phyloP scores from a whole-genome alignment of 1,284 basidiomycete species.

The Anthracocystis walkeri region DNA sequence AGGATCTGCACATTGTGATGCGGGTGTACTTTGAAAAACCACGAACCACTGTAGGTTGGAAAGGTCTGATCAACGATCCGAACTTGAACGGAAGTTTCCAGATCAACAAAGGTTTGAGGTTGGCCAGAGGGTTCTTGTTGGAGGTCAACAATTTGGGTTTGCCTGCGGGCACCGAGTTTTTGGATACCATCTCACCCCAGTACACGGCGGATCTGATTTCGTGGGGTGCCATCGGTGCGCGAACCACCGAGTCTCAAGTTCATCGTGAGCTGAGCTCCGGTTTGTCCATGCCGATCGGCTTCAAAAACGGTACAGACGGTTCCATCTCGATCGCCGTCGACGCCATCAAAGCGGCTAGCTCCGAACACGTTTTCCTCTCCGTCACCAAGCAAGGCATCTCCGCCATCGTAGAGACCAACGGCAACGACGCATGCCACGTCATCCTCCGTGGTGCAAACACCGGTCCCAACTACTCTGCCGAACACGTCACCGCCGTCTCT shows the following conservation, averaged over 20 bases:
- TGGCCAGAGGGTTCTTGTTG: slow-evolving; percentile 86
- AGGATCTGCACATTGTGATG: slow-evolving; percentile 95
- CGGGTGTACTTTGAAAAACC: slow-evolving; percentile 69
- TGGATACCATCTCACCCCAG: slow-evolving; percentile 87
- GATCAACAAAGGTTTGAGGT: slow-evolving; percentile 95
- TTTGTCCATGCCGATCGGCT: slow-evolving; percentile 87
- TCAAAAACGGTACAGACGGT: slow-evolving; percentile 74
- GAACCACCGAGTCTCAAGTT: slow-evolving; percentile 89
- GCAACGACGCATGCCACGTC: slow-evolving; percentile 69
- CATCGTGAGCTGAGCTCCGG: slow-evolving; percentile 87
- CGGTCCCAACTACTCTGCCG: slow-evolving; percentile 65
- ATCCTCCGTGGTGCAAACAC: slow-evolving; percentile 68
- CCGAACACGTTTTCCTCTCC: slow-evolving; percentile 97
- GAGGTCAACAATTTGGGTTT: slow-evolving; percentile 71
- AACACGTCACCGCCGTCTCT: slow-evolving; percentile 54
- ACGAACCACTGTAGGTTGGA: slow-evolving; percentile 96
- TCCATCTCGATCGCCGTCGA: slow-evolving; percentile 78
- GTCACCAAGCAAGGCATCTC: slow-evolving; percentile 86
- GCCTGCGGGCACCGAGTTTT: slow-evolving; percentile 70
- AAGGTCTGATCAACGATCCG: slow-evolving; percentile 95
- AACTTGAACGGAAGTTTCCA: slow-evolving; percentile 84
- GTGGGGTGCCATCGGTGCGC: slow-evolving; percentile 92
- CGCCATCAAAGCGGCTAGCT: slow-evolving; percentile 91
- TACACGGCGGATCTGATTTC: slow-evolving; percentile 95
- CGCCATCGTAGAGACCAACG: slow-evolving; percentile 68